Conservation (phyloP, 1,139 yeast species). For the Wickerhamomyces sp. region DNA sequence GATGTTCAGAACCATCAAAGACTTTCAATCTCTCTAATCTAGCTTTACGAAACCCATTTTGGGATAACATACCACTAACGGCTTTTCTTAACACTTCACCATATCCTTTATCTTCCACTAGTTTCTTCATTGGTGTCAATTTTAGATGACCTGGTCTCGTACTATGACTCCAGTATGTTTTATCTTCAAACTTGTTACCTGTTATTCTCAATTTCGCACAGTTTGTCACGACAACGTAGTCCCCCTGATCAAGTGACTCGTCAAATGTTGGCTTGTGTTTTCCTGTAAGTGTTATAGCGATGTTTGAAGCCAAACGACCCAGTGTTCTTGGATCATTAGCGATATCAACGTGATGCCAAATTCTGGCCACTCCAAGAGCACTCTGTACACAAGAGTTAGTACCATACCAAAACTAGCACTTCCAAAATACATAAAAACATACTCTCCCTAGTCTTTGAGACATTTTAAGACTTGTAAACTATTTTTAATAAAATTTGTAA, state of each 20-base stretch:
- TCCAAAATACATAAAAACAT: constrained; percentile 26
- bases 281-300: constrained; percentile 87
- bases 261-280: constrained; percentile 92
- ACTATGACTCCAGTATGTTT: constrained; percentile 89
- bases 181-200: constrained; percentile 79
- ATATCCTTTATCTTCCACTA: constrained; percentile 77
- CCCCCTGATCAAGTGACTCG: constrained; percentile 80
- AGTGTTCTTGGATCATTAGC: constrained; percentile 80
- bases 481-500: too few relatives aligned
- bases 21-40: constrained; percentile 83
- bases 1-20: constrained; percentile 85
- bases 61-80: constrained; percentile 94
- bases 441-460: constrained; percentile 34
- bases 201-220: constrained; percentile 76
- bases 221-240: constrained; percentile 93
- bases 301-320: constrained; percentile 88
- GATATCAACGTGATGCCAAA: constrained; percentile 95
- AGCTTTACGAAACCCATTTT: constrained; percentile 73
- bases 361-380: constrained; percentile 65
- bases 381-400: constrained; percentile 9
- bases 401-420: not conserved
- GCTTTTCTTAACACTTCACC: constrained; percentile 81
- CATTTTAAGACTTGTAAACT: too few relatives aligned
- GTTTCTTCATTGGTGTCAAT: constrained; percentile 74
- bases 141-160: constrained; percentile 88